Percentiles rank a stretch among this genome's conserved stretches.
Conservation (phyloP, 1,284 basidiomycete species). For the Apiotrichum laibachii region DNA sequence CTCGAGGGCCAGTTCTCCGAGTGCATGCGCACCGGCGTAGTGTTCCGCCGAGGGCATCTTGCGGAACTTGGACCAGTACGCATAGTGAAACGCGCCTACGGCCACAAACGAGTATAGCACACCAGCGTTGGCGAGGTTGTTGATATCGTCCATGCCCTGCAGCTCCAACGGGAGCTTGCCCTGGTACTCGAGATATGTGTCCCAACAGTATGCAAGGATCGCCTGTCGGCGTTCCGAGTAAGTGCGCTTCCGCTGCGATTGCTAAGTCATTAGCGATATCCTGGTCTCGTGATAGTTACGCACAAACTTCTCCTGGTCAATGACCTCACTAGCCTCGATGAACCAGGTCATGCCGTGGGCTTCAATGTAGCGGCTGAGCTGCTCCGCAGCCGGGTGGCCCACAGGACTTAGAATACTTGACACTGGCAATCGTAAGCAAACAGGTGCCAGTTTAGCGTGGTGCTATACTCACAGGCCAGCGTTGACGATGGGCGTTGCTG, state of each 20-base stretch:
- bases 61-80: constrained; percentile 13
- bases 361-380: constrained; percentile 4
- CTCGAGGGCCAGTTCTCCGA: not conserved
- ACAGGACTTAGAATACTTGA: not conserved
- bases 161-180: constrained; percentile 7
- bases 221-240: constrained; percentile 12
- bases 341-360: constrained; percentile 18
- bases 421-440: not conserved
- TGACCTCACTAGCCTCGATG: constrained; percentile 14
- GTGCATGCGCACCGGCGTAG: constrained; percentile 3
- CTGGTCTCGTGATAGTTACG: not conserved
- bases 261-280: too few relatives aligned
- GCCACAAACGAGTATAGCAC: constrained; percentile 15
- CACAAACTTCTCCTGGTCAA: constrained; percentile 10
- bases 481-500: too few relatives aligned
- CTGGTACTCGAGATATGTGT: constrained; percentile 15
- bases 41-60: constrained; percentile 10
- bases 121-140: constrained; percentile 8
- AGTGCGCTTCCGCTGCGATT: constrained; percentile 13
- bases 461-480: not conserved
- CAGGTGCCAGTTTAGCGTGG: not conserved
- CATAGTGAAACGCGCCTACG: constrained; percentile 11
- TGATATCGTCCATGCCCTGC: not conserved
- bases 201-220: constrained; percentile 16
- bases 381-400: not conserved